Conservation (phyloP, 2,329 filamentous ascomycete genomes). For the Arthrinium puccinioides region DNA sequence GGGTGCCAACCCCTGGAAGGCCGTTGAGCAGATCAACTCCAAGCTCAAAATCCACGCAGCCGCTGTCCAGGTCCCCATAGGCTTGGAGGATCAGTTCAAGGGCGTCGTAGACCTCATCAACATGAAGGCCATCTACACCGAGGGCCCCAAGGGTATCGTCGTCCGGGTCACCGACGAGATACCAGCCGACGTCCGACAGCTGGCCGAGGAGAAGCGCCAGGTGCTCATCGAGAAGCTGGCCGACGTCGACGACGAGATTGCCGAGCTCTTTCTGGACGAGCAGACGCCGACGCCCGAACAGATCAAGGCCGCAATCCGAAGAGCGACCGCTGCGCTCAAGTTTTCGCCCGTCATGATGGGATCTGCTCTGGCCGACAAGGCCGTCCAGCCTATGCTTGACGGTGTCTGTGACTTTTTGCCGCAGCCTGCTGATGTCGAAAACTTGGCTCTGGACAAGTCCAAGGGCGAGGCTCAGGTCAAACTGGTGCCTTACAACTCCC, state of each 20-base stretch:
- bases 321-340: conserved; percentile 80
- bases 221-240: conserved; percentile 90
- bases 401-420: conserved; percentile 94
- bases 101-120: conserved; percentile 88
- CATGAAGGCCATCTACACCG: conserved; percentile 91
- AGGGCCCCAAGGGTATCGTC: conserved; percentile 72
- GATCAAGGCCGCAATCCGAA: conserved; percentile 86
- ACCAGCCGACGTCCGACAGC: conserved; percentile 67
- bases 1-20: conserved; percentile 97
- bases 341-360: conserved; percentile 97
- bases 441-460: conserved; percentile 78
- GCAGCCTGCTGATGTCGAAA: conserved; percentile 82
- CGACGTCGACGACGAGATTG: conserved; percentile 96
- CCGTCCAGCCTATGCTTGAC: conserved; percentile 92
- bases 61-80: conserved; percentile 91
- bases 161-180: conserved; percentile 73
- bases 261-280: conserved; percentile 90
- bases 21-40: conserved; percentile 92
- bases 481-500: conserved; percentile 84
- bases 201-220: conserved; percentile 75
- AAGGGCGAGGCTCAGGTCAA: conserved; percentile 74
- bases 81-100: conserved; percentile 81
- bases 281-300: conserved; percentile 69
- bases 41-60: conserved; percentile 92
- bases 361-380: conserved; percentile 89